Percentiles rank a stretch among this genome's conserved stretches.
These are phyloP conservation scores for Eucalyptus tenuipes DNA, from an alignment of 345 rosid species.

Conservation along the genomic window DNA sequence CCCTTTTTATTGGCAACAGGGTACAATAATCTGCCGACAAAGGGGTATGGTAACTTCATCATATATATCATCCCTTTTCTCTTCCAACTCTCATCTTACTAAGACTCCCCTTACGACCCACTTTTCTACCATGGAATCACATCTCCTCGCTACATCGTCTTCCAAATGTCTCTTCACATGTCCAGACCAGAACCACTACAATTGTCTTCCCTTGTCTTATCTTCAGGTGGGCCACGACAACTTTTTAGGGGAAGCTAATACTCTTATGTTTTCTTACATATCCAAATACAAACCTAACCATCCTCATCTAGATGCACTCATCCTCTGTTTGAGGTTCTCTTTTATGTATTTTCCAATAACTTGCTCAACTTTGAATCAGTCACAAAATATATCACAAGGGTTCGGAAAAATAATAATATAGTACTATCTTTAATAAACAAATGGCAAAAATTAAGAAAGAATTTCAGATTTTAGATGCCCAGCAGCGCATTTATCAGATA, in stretches of 20 bases:
- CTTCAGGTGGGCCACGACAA: not conserved
- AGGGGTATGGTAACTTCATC: not conserved
- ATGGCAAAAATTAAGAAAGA: not conserved
- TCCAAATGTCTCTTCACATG: not conserved
- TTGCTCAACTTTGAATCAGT: not conserved
- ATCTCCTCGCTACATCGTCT: not conserved
- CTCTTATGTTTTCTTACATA: not conserved
- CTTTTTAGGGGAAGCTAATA: not conserved
- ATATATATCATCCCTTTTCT: not conserved
- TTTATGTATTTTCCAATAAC: not conserved
- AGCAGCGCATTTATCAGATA: not conserved
- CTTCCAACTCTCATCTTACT: not conserved
- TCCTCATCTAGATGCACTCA: not conserved
- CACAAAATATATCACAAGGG: not conserved
- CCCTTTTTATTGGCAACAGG: not conserved
- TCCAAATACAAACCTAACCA: not conserved
- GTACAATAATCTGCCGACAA: not conserved
- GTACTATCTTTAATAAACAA: not conserved
- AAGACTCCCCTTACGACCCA: not conserved
- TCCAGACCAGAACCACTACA: not conserved
- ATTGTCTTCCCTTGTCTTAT: not conserved
- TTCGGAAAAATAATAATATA: not conserved
- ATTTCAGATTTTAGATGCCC: constrained; percentile 22
- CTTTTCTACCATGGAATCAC: not conserved
- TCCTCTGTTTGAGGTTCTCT: not conserved